A percentile compares a stretch with the other conserved stretches of the same genome.
Evolutionary conservation across 441 rosid species (phyloP).

Genomic region (Corymbia calophylla): DNA sequence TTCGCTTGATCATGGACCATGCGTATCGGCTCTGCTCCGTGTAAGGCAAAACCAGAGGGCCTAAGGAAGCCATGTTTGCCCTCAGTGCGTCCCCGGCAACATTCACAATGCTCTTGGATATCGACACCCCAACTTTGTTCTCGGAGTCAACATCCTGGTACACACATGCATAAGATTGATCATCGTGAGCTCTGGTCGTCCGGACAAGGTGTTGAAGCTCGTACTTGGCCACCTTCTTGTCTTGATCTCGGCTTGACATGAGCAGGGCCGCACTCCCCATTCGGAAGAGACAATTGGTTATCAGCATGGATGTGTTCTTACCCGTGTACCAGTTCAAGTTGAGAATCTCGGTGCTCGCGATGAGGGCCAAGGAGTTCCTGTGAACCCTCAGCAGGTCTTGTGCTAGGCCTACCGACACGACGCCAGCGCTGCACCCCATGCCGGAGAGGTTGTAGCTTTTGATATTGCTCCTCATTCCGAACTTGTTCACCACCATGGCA

Average conservation of each 20-base stretch:
- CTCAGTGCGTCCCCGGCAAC: conserved; percentile 11
- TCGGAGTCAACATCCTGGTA: conserved; percentile 16
- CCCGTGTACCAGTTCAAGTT: conserved; percentile 3
- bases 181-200: not conserved
- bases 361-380: conserved; percentile 9
- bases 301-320: conserved; percentile 3
- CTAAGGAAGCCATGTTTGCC: conserved; percentile 5
- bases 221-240: conserved; percentile 15
- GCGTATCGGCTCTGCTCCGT: conserved; percentile 3
- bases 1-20: not conserved
- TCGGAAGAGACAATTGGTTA: conserved; percentile 6
- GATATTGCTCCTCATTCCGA: conserved; percentile 13
- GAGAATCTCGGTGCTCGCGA: conserved; percentile 7
- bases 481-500: conserved; percentile 8
- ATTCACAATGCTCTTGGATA: conserved; percentile 10
- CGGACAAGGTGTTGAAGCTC: conserved; percentile 13
- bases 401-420: conserved; percentile 21
- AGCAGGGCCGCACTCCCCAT: conserved; percentile 13
- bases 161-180: conserved; percentile 1
- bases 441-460: conserved; percentile 19
- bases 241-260: conserved; percentile 8
- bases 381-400: conserved; percentile 23
- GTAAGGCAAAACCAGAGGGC: conserved; percentile 12
- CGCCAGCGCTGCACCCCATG: conserved; percentile 28
- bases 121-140: not conserved